Percentiles rank a stretch among this genome's conserved stretches.
phyloP scores from a whole-genome alignment of 2,329 filamentous ascomycete species.

The Pseudocercospora macadamiae region DNA sequence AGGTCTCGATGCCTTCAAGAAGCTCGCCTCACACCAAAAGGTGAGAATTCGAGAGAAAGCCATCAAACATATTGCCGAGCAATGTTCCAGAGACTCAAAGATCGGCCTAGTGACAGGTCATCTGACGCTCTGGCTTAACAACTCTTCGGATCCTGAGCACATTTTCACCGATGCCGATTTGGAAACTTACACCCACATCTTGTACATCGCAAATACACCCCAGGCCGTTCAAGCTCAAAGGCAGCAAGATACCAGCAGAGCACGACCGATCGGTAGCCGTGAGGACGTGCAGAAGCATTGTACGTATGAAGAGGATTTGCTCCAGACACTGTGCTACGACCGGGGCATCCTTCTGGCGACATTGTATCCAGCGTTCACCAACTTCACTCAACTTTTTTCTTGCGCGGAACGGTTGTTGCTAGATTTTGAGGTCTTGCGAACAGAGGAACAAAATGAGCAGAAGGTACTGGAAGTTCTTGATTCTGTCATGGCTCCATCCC shows the following conservation, averaged over 20 bases:
- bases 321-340: constrained; percentile 50
- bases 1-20: constrained; percentile 54
- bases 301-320: constrained; percentile 46
- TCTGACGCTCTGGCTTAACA: constrained; percentile 56
- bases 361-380: not conserved
- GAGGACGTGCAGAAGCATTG: constrained; percentile 54
- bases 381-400: not conserved
- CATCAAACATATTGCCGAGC: constrained; percentile 49
- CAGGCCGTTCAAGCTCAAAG: constrained; percentile 42
- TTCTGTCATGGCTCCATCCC: constrained; percentile 33
- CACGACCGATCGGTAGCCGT: constrained; percentile 35
- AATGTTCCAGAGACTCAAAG: constrained; percentile 41
- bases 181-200: constrained; percentile 58
- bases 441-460: constrained; percentile 31
- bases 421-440: not conserved
- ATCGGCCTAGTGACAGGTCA: constrained; percentile 59
- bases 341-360: constrained; percentile 43
- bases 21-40: constrained; percentile 43
- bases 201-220: constrained; percentile 56
- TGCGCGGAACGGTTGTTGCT: not conserved
- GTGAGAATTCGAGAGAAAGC: constrained; percentile 46
- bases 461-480: constrained; percentile 41
- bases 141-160: constrained; percentile 21
- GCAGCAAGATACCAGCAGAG: constrained; percentile 38
- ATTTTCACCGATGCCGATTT: constrained; percentile 54